Evolutionary conservation across 2,329 filamentous ascomycete genomes (phyloP).

Genomic region (Nothophoma quercina): DNA sequence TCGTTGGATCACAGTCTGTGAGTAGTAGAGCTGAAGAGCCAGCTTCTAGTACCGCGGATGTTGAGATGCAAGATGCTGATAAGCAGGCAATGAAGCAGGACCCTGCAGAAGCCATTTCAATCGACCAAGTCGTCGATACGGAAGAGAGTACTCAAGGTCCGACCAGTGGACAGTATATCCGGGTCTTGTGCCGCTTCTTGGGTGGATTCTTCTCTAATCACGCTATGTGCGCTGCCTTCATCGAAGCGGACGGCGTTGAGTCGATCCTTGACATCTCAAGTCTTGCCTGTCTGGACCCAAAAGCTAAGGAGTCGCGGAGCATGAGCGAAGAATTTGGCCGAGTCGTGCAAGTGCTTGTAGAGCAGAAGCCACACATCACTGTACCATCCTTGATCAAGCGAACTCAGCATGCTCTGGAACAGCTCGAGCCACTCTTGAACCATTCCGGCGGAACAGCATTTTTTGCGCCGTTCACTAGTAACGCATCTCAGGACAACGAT

Average conservation of each 20-base stretch:
- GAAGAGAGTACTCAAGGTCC: constrained; percentile 61
- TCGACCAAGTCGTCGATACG: constrained; percentile 54
- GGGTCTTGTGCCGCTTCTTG: constrained; percentile 79
- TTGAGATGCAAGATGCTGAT: constrained; percentile 70
- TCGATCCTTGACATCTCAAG: constrained; percentile 83
- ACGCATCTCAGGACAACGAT: constrained; percentile 32
- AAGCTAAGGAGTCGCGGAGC: constrained; percentile 67
- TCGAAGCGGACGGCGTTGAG: constrained; percentile 82
- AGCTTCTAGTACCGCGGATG: constrained; percentile 47
- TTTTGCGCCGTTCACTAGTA: constrained; percentile 69
- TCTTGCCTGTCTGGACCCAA: constrained; percentile 78
- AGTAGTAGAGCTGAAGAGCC: constrained; percentile 24
- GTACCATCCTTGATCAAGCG: constrained; percentile 82
- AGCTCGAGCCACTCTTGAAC: constrained; percentile 70
- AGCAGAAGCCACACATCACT: constrained; percentile 80
- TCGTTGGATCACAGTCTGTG: constrained; percentile 53
- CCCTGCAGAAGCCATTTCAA: constrained; percentile 35
- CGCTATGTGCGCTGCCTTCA: constrained; percentile 74
- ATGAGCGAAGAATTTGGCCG: constrained; percentile 75
- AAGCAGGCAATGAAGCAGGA: constrained; percentile 14
- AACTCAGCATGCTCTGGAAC: constrained; percentile 72
- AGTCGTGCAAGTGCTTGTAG: constrained; percentile 79
- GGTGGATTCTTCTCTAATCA: constrained; percentile 78
- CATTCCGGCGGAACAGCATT: constrained; percentile 64
- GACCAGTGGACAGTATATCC: constrained; percentile 72